Conservation (phyloP, 2,329 filamentous ascomycete genomes). For the Thermothelomyces thermophilus region DNA sequence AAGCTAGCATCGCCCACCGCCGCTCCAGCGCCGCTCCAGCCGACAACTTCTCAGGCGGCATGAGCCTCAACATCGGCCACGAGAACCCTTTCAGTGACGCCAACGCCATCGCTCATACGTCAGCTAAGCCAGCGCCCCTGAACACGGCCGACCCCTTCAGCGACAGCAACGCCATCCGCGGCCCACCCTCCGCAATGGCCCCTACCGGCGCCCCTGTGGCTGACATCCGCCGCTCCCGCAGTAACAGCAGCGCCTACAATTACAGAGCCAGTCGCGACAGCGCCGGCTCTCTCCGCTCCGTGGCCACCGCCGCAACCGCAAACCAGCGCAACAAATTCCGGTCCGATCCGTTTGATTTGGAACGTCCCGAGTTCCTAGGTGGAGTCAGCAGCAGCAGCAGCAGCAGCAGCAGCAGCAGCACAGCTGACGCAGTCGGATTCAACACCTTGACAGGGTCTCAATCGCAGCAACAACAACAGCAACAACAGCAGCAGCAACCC, state of each 20-base stretch:
- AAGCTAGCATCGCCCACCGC: slow-evolving; percentile 26
- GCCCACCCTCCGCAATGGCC: slow-evolving; percentile 20
- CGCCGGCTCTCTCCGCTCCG: slow-evolving; percentile 35
- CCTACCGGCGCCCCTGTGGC: slow-evolving; percentile 39
- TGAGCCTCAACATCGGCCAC: slow-evolving; percentile 34
- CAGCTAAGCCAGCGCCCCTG: slow-evolving; percentile 35
- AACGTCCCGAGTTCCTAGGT: slow-evolving; percentile 42
- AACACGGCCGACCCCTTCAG: slow-evolving; percentile 41
- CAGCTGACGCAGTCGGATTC: slow-evolving; percentile 15
- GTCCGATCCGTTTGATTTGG: slow-evolving; percentile 60
- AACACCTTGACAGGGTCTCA: background rate
- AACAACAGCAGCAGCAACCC: background rate
- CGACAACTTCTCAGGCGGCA: slow-evolving; percentile 36
- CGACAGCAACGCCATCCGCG: slow-evolving; percentile 40
- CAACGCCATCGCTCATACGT: slow-evolving; percentile 36
- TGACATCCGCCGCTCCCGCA: slow-evolving; percentile 43
- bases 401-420: slow-evolving; percentile 28
- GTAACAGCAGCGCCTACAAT: slow-evolving; percentile 28
- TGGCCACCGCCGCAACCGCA: slow-evolving; percentile 30
- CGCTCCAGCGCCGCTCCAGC: slow-evolving; percentile 31
- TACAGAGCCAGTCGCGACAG: slow-evolving; percentile 41
- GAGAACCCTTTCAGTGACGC: slow-evolving; percentile 45
- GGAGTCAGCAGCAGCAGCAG: slow-evolving; percentile 23
- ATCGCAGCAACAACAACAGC: background rate
- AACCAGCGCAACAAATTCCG: slow-evolving; percentile 49